These are phyloP conservation scores for Xylaria scruposa DNA, from an alignment of 495 filamentous ascomycete genomes.

Conservation along the genomic window DNA sequence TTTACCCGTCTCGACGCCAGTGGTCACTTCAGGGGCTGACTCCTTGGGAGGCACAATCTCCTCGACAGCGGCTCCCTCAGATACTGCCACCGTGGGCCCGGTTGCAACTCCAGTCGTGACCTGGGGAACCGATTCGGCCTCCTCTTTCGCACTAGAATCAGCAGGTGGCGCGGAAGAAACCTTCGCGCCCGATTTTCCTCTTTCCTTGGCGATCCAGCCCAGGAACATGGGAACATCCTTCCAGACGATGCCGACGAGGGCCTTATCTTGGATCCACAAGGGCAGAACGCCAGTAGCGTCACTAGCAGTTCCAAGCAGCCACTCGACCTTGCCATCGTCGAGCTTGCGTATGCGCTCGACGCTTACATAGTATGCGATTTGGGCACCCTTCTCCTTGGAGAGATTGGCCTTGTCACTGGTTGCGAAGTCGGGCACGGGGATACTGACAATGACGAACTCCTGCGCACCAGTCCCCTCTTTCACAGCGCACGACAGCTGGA, in stretches of 20 bases:
- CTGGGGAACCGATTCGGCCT: constrained; percentile 16
- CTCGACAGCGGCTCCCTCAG: constrained; percentile 8
- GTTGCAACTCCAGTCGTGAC: constrained; percentile 26
- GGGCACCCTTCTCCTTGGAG: constrained; percentile 49
- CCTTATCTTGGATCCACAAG: constrained; percentile 69
- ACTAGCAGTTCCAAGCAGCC: constrained; percentile 75
- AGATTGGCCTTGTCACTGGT: constrained; percentile 41
- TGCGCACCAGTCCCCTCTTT: constrained; percentile 15
- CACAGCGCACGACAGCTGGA: constrained; percentile 50
- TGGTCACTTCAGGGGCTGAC: constrained; percentile 16
- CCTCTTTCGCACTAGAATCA: neutral
- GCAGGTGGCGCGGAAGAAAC: neutral
- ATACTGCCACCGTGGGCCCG: constrained; percentile 21
- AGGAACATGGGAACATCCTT: constrained; percentile 77
- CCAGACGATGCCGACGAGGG: constrained; percentile 68
- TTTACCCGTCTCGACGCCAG: constrained; percentile 18
- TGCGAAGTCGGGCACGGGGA: constrained; percentile 55
- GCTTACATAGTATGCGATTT: constrained; percentile 64
- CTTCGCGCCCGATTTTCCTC: constrained; percentile 29
- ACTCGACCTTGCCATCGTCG: constrained; percentile 55
- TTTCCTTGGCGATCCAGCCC: constrained; percentile 60
- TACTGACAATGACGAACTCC: constrained; percentile 62
- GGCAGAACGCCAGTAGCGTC: constrained; percentile 72
- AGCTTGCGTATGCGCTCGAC: constrained; percentile 63
- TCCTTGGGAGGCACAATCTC: constrained; percentile 14